Evolutionary conservation across 2,329 filamentous ascomycete species (phyloP), one percentile per base, ranked within the genome.

Genomic region (Pyrenophora seminiperda): DNA sequence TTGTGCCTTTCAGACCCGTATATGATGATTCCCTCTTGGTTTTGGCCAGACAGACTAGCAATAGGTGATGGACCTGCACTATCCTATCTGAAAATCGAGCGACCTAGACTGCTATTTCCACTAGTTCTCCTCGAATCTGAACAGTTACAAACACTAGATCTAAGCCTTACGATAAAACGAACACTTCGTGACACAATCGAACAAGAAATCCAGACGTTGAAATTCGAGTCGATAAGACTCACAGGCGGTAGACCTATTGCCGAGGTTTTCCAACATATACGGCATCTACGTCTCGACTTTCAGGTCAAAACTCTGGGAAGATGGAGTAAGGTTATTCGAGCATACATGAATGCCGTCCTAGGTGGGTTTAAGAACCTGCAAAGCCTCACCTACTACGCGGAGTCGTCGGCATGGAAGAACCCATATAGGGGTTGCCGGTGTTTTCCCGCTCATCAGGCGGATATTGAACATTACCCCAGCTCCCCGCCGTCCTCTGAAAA

Each of bases 391-490:
- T 53, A 47, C 34, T 61, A 61, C 17, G 47, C 52, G n/a, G 58
- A 61, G 5, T 11, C 58, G 1, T 54, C 53, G 0, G 41, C 30
- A 3, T 31, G 37, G 3, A 61, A 61, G 24, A 58, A 61, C 20
- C 58, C 58, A 0, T 60, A 51, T 10, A 36, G 44, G 1, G 56
- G 54, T 18, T 41, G 58, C 1, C 44, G 52, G 5, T 49, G 49
- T 2, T 60, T 60, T 20, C 57, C 57, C 5, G 43, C 50, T 3
- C 52, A 56, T 10, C 57, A 60, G 19, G 42, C 50, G 22, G 56
- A 60, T 7, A 60, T 60, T 6, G 52, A 60, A 19, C 22, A 46
- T 5, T 58, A 58, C 11, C 54, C 57, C 2, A 38, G 51, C 10
- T 5, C 32, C 6, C 9, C 29, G 2, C 13, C 30, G 22, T 3